These are phyloP conservation scores for Tardiomyces depauwii DNA, from an alignment of 1,139 yeast species.

Conservation along the genomic window DNA sequence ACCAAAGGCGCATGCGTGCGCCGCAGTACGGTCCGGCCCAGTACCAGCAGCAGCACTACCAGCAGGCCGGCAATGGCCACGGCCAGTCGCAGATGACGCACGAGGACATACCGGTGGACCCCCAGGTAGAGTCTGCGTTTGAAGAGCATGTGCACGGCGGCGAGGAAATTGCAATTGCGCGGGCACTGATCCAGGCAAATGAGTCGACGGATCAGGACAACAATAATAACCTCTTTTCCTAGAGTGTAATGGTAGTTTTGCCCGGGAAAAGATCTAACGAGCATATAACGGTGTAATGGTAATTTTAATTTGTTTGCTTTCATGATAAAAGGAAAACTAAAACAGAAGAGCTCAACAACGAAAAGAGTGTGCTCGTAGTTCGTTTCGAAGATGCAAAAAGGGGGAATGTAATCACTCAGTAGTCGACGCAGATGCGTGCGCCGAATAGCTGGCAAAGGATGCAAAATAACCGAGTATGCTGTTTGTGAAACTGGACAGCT, in stretches of 20 bases:
- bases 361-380: too few species aligned
- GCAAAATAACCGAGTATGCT: neutral
- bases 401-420: too few species aligned
- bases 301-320: too few species aligned
- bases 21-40: constrained; percentile 20
- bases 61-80: constrained; percentile 8
- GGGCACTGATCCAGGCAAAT: constrained; percentile 54
- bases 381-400: too few species aligned
- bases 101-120: constrained; percentile 41
- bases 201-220: constrained; percentile 19
- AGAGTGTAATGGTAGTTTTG: neutral
- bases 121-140: constrained; percentile 46
- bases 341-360: too few species aligned
- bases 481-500: neutral
- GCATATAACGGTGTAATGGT: too few species aligned
- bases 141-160: constrained; percentile 34
- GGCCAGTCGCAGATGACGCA: constrained; percentile 14
- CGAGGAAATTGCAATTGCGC: constrained; percentile 53
- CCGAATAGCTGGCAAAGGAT: neutral
- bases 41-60: constrained; percentile 24
- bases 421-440: neutral
- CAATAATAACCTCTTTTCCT: constrained; percentile 9
- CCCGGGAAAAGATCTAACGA: too few species aligned
- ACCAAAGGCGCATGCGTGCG: constrained; percentile 8
- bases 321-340: too few species aligned